Percentiles rank a stretch among this genome's conserved stretches.
These are phyloP conservation scores for Capronia epimyces DNA, from an alignment of 2,329 filamentous ascomycete species.

Conservation along the genomic window DNA sequence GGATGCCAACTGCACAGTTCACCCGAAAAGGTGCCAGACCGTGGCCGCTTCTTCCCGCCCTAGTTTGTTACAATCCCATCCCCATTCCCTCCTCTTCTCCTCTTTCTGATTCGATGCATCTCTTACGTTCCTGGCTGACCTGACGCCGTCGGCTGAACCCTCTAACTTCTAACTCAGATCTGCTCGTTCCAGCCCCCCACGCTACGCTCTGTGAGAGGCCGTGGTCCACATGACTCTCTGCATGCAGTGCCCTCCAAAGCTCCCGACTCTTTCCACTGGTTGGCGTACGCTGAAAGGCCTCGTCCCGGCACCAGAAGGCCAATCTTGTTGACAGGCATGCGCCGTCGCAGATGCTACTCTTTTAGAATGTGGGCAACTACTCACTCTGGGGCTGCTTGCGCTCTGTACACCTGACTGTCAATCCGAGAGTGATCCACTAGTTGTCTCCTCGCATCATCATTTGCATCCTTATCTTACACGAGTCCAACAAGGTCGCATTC, in stretches of 20 bases:
- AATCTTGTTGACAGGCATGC: background rate
- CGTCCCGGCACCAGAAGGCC: background rate
- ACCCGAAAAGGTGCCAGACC: slow-evolving; percentile 1
- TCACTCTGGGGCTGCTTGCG: no score
- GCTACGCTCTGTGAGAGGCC: slow-evolving; percentile 9
- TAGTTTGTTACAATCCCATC: background rate
- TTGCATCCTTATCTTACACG: slow-evolving; percentile 13
- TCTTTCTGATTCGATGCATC: slow-evolving; percentile 14
- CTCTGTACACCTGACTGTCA: background rate
- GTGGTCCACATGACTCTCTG: slow-evolving; percentile 5
- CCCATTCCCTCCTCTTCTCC: slow-evolving; percentile 5
- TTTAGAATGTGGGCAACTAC: no score
- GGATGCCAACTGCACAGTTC: background rate
- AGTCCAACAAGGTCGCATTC: background rate
- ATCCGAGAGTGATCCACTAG: background rate
- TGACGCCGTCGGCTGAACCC: slow-evolving; percentile 5
- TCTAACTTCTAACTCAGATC: slow-evolving; percentile 10
- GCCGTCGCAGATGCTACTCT: no score
- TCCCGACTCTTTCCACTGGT: background rate
- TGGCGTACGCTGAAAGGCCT: background rate
- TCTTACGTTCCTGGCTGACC: slow-evolving; percentile 15
- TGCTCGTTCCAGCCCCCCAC: slow-evolving; percentile 15
- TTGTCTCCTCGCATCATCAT: slow-evolving; percentile 7
- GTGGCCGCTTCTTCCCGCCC: slow-evolving; percentile 2
- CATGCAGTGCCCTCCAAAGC: background rate